These are phyloP conservation scores for Pseudocercospora fuligena DNA, from an alignment of 2,329 filamentous ascomycete genomes.

Conservation along the genomic window DNA sequence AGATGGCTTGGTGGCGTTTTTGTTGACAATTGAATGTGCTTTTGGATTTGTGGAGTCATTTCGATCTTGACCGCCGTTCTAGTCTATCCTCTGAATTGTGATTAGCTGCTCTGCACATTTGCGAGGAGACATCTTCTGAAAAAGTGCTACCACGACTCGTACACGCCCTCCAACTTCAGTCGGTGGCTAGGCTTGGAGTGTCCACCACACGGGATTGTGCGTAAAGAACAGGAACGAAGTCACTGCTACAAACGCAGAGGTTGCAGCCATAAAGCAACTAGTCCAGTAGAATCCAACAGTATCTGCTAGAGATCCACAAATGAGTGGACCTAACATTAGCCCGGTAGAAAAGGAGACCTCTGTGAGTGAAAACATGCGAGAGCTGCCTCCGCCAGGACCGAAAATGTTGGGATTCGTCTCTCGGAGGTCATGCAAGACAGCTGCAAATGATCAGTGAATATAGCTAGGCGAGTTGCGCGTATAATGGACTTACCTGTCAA, in stretches of 20 bases:
- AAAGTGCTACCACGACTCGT: not conserved
- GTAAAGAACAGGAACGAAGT: slow-evolving; percentile 27
- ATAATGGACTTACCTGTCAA: slow-evolving; percentile 18
- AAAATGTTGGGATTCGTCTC: slow-evolving; percentile 24
- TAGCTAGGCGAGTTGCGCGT: not conserved
- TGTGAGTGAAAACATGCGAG: slow-evolving; percentile 26
- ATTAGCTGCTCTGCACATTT: not conserved
- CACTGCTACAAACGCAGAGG: slow-evolving; percentile 14
- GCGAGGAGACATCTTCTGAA: not conserved
- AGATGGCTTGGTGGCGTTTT: slow-evolving; percentile 7
- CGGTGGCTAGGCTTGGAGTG: not conserved
- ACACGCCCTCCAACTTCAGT: not conserved
- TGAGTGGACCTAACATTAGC: slow-evolving; percentile 26
- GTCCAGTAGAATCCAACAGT: slow-evolving; percentile 26
- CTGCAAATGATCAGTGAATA: slow-evolving; percentile 3
- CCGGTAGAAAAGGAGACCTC: slow-evolving; percentile 27
- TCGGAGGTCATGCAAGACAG: slow-evolving; percentile 20
- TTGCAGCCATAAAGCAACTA: slow-evolving; percentile 18
- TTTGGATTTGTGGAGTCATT: not conserved
- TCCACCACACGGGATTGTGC: slow-evolving; percentile 19
- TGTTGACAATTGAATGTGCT: not conserved
- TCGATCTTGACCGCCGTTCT: not conserved
- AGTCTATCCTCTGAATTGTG: not conserved
- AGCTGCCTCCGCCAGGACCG: slow-evolving; percentile 25
- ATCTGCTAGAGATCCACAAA: slow-evolving; percentile 25